A percentile compares a stretch with the other conserved stretches of the same genome.
Conservation (phyloP, 2,329 filamentous ascomycete genomes). For the Aureobasidium namibiae region DNA sequence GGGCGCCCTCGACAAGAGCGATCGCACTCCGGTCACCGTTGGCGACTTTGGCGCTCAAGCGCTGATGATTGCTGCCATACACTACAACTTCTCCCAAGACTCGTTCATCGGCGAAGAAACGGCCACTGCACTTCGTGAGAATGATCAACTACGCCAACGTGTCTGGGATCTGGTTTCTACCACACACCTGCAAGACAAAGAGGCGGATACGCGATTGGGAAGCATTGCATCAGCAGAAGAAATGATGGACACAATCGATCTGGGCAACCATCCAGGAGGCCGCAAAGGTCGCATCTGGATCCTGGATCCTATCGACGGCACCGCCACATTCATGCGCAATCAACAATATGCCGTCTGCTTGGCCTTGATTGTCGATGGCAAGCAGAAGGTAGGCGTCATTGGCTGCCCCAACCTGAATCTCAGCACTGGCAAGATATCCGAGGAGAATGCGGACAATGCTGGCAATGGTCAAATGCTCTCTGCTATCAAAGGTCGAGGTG, state of each 20-base stretch:
- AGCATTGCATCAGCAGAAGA: constrained; percentile 42
- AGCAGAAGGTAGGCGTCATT: constrained; percentile 50
- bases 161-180: constrained; percentile 48
- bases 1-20: constrained; percentile 47
- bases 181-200: constrained; percentile 27
- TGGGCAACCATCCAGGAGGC: constrained; percentile 40
- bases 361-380: constrained; percentile 49
- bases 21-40: constrained; percentile 53
- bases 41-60: constrained; percentile 58
- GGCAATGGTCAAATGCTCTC: constrained; percentile 41
- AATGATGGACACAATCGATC: constrained; percentile 55
- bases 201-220: constrained; percentile 28
- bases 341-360: constrained; percentile 57
- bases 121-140: constrained; percentile 43
- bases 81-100: constrained; percentile 46
- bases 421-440: constrained; percentile 34
- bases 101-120: constrained; percentile 56
- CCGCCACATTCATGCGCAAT: constrained; percentile 51
- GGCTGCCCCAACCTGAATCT: constrained; percentile 54
- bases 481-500: constrained; percentile 40
- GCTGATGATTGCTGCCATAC: constrained; percentile 50
- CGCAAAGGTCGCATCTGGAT: constrained; percentile 47
- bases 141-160: constrained; percentile 40
- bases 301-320: constrained; percentile 58
- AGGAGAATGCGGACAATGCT: constrained; percentile 38